These are phyloP conservation scores for Pseudogymnoascus sp. DNA, from an alignment of 2,329 filamentous ascomycete genomes.

Conservation along the genomic window DNA sequence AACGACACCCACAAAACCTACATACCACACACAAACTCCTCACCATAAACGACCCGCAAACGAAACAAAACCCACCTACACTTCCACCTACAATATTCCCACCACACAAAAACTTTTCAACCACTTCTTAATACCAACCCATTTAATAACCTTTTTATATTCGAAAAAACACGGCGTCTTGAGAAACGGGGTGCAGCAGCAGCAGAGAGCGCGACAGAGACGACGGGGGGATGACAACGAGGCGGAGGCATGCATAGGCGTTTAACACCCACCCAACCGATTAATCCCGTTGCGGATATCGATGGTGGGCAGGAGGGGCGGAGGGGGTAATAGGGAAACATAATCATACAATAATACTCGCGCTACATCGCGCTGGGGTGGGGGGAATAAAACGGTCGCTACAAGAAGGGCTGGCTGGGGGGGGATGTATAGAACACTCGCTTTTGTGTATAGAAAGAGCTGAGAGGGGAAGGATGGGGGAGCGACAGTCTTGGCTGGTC, in stretches of 20 bases:
- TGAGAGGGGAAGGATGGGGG: background rate
- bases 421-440: background rate
- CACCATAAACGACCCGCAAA: background rate
- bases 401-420: background rate
- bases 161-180: background rate
- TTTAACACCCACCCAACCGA: background rate
- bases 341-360: background rate
- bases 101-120: background rate
- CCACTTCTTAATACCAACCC: background rate
- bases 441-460: background rate
- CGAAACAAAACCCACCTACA: background rate
- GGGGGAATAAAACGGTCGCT: background rate
- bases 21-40: background rate
- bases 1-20: background rate
- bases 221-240: background rate
- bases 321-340: background rate
- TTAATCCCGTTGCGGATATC: background rate
- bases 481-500: background rate
- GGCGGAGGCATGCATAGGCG: background rate
- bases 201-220: background rate
- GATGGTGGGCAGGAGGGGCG: background rate
- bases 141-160: background rate
- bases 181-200: background rate
- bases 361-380: background rate
- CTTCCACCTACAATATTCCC: background rate